Evolutionary conservation across 306 rosid genomes (phyloP).

Genomic region (Medicago truncatula): MtrunA17r5.0-ANR NC_053044.1:45030501-45031000

Average conservation of each 20-base stretch:
- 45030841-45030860: slow-evolving; percentile 81
- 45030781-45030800: slow-evolving; percentile 67
- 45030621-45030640: slow-evolving; percentile 60
- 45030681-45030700: slow-evolving; percentile 70
- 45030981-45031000: slow-evolving; percentile 89
- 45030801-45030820: slow-evolving; percentile 42
- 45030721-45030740: slow-evolving; percentile 77
- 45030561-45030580: slow-evolving; percentile 50
- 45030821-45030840: slow-evolving; percentile 59
- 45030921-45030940: background rate
- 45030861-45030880: slow-evolving; percentile 81
- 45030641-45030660: slow-evolving; percentile 80
- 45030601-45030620: background rate
- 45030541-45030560: slow-evolving; percentile 61
- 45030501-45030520: slow-evolving; percentile 50
- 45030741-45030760: slow-evolving; percentile 87
- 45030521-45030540: slow-evolving; percentile 55
- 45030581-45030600: slow-evolving; percentile 9
- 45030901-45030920: slow-evolving; percentile 37
- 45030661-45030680: slow-evolving; percentile 61
- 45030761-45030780: slow-evolving; percentile 69
- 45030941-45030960: slow-evolving; percentile 35
- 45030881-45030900: slow-evolving; percentile 70
- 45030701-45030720: slow-evolving; percentile 68
- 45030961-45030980: slow-evolving; percentile 68